These are phyloP conservation scores for Candida frijolesensis DNA, from an alignment of 1,139 yeast genomes.

Conservation along the genomic window DNA sequence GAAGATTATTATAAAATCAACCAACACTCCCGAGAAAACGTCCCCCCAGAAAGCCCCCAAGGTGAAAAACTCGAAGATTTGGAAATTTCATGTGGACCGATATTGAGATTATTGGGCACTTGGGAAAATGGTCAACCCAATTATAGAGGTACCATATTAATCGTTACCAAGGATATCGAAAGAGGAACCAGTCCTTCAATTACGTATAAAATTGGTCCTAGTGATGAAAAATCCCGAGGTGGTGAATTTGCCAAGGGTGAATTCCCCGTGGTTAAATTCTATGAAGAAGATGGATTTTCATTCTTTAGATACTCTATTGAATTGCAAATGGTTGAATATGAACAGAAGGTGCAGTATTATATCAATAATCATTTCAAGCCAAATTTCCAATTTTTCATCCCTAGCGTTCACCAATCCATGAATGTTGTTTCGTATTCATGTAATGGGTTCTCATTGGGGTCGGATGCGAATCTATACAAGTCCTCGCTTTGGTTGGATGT, in stretches of 20 bases:
- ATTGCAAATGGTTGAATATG: slow-evolving; percentile 45
- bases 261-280: slow-evolving; percentile 47
- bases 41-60: slow-evolving; percentile 15
- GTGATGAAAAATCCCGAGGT: slow-evolving; percentile 16
- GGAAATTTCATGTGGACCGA: slow-evolving; percentile 76
- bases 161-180: slow-evolving; percentile 53
- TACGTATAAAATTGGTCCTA: slow-evolving; percentile 43
- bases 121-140: slow-evolving; percentile 44
- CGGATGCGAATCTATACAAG: slow-evolving; percentile 65
- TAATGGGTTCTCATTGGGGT: slow-evolving; percentile 85
- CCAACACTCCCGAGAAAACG: slow-evolving; percentile 22
- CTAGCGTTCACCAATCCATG: slow-evolving; percentile 64
- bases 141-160: slow-evolving; percentile 67
- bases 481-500: slow-evolving; percentile 90
- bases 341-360: slow-evolving; percentile 63
- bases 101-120: slow-evolving; percentile 66
- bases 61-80: slow-evolving; percentile 29
- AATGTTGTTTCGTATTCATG: slow-evolving; percentile 83
- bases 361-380: slow-evolving; percentile 48
- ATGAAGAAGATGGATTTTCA: slow-evolving; percentile 41
- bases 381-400: slow-evolving; percentile 56
- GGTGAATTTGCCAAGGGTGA: slow-evolving; percentile 33
- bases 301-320: slow-evolving; percentile 68
- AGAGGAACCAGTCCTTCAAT: slow-evolving; percentile 38
- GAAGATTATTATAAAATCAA: slow-evolving; percentile 31